These are phyloP conservation scores for Camelina hispida DNA, from an alignment of 345 rosid species.

Conservation along the genomic window DNA sequence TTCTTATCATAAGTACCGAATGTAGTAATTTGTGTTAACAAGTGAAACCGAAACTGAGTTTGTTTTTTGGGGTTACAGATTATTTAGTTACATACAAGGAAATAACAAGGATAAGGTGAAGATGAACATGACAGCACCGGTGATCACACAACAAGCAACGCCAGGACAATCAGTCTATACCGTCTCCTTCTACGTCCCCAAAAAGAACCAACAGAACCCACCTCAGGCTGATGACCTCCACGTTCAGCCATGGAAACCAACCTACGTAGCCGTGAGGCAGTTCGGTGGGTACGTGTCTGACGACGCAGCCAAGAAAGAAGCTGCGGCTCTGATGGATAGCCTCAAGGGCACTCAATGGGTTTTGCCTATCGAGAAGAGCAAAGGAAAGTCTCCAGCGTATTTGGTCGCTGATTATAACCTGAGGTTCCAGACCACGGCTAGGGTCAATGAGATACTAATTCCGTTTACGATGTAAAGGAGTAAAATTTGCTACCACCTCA, in stretches of 20 bases:
- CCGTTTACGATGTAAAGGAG: slow-evolving; percentile 27
- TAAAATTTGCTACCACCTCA: too few relatives aligned
- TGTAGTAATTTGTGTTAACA: too few relatives aligned
- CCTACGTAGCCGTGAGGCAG: slow-evolving; percentile 37
- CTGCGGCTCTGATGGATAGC: slow-evolving; percentile 35
- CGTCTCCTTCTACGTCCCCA: too few relatives aligned
- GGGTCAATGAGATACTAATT: slow-evolving; percentile 37
- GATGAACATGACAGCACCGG: too few relatives aligned
- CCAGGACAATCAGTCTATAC: too few relatives aligned
- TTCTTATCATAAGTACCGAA: neutral
- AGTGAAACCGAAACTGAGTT: too few relatives aligned
- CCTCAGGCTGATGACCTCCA: too few relatives aligned
- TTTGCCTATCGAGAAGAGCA: slow-evolving; percentile 22
- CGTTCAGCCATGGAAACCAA: slow-evolving; percentile 23
- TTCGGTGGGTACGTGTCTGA: slow-evolving; percentile 21
- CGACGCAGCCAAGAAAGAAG: slow-evolving; percentile 17
- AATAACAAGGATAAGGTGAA: too few relatives aligned
- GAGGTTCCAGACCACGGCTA: slow-evolving; percentile 5
- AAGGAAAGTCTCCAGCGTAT: slow-evolving; percentile 32
- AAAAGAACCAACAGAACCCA: too few relatives aligned
- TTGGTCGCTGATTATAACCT: slow-evolving; percentile 27
- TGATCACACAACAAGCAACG: too few relatives aligned
- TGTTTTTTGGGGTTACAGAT: too few relatives aligned
- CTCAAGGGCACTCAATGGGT: slow-evolving; percentile 19
- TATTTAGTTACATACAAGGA: too few relatives aligned